These are phyloP conservation scores for Clarkia xantiana DNA, from an alignment of 345 rosid species.

Conservation along the genomic window DNA sequence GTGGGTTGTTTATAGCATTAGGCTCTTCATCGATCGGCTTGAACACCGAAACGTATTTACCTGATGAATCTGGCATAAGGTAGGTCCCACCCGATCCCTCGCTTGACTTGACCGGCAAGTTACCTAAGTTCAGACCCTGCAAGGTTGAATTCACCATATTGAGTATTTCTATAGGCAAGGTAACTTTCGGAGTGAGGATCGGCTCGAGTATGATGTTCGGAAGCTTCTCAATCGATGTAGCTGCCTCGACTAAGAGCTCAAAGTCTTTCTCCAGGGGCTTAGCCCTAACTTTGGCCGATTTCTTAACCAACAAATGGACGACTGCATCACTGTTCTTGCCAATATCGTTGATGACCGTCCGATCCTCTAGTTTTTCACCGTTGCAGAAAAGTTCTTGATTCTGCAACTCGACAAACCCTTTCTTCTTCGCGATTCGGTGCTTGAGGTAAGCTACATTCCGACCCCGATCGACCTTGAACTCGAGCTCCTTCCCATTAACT, in stretches of 20 bases:
- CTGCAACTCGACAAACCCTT: constrained; percentile 34
- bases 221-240: no score
- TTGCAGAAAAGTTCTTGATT: constrained; percentile 51
- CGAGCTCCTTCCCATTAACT: constrained; percentile 34
- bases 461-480: constrained; percentile 42
- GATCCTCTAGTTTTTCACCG: constrained; percentile 55
- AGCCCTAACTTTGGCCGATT: constrained; percentile 44
- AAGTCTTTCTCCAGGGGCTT: constrained; percentile 52
- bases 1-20: constrained; percentile 27
- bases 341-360: constrained; percentile 46
- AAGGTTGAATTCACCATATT: constrained; percentile 20
- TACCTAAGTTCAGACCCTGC: constrained; percentile 22
- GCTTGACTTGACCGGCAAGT: constrained; percentile 23
- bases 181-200: constrained; percentile 17
- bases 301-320: constrained; percentile 44
- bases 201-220: no score
- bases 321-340: constrained; percentile 35
- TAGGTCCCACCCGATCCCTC: constrained; percentile 39
- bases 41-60: constrained; percentile 28
- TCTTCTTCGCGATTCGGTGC: constrained; percentile 34
- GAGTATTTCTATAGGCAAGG: constrained; percentile 15
- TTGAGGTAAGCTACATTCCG: constrained; percentile 64
- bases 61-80: constrained; percentile 26
- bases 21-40: constrained; percentile 43
- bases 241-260: constrained; percentile 47